Conservation (phyloP, 805 yeast genomes). For the Peterozyma xylosa region DNA sequence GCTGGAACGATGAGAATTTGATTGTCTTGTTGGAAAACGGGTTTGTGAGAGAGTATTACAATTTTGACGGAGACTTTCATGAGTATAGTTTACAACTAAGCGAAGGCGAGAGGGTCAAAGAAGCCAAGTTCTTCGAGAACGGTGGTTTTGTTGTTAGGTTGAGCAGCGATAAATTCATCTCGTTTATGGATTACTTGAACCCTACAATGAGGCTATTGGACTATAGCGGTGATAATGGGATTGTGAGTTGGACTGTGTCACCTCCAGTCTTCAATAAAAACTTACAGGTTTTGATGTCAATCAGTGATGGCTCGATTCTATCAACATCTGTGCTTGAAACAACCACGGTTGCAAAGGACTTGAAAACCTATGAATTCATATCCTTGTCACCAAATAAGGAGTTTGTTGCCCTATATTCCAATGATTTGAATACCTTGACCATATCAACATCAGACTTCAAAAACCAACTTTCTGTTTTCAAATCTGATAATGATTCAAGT, state of each 20-base stretch:
- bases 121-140: conserved; percentile 28
- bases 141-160: conserved; percentile 36
- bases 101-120: conserved; percentile 23
- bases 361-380: conserved; percentile 20
- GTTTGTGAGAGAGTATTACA: conserved; percentile 48
- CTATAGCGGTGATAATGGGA: conserved; percentile 8
- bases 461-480: conserved; percentile 33
- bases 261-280: conserved; percentile 13
- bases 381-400: conserved; percentile 46
- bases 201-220: conserved; percentile 18
- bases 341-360: neutral
- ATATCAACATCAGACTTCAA: conserved; percentile 43
- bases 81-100: conserved; percentile 36
- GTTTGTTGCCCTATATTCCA: conserved; percentile 44
- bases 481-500: conserved; percentile 22
- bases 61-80: conserved; percentile 60
- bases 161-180: conserved; percentile 30
- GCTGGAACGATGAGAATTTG: conserved; percentile 51
- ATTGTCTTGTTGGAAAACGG: conserved; percentile 48
- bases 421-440: conserved; percentile 31
- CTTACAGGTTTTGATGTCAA: conserved; percentile 8
- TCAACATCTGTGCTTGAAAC: neutral
- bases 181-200: conserved; percentile 30
- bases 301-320: neutral
- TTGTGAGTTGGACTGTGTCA: conserved; percentile 8